Evolutionary conservation across 768 basidiomycete genomes (phyloP), one percentile per base, ranked within the genome.

Genomic region (Thelephora ganbajun): DNA sequence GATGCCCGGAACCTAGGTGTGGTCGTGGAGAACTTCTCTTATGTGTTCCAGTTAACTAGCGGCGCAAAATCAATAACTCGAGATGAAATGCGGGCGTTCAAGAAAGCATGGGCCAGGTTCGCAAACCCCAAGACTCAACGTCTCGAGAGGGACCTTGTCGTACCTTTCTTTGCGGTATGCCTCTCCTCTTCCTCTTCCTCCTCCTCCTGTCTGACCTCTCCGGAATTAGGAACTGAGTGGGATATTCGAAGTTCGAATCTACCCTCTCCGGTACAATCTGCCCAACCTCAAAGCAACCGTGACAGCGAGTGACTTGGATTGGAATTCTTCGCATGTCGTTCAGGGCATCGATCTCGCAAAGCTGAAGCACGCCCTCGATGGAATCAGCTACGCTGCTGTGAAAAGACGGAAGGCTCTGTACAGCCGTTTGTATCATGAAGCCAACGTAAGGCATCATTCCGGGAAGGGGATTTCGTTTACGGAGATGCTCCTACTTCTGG

Each of bases 21-120:
- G 51, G 83, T 94, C 47, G 92, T 94, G 54, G 84, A 97, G 63
- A 92, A 83, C 59, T 97, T 98, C 64, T 88, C 89, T 16, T 96
- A 93, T 61, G 88, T 96, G 6, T 94, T 91, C 66, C 89, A 93
- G 64, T 74, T 82, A 30, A 80, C 85, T 9, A 79, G 83, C 4
- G 80, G 81, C n/a, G 77, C 83, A 14, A 85, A 77, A 52, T 77
- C 80, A 0, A 80, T 98, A 45, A 85, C 82, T 16, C 74, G 94
- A 44, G 85, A 90, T 53, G 83, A 96, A 59, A 94, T 97, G 79
- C 80, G 94, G 33, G 69, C 79, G 1, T 97, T 91, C 74, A 98
- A 98, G 69, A 88, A 90, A 58, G 73, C 86, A 2, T 98, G 94
- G 94, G 81, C 83, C 2, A 76, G 82, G 59, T 88, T 81, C 58